Conservation (phyloP, 768 basidiomycete genomes). For the Tricholoma saponaceum region DNA sequence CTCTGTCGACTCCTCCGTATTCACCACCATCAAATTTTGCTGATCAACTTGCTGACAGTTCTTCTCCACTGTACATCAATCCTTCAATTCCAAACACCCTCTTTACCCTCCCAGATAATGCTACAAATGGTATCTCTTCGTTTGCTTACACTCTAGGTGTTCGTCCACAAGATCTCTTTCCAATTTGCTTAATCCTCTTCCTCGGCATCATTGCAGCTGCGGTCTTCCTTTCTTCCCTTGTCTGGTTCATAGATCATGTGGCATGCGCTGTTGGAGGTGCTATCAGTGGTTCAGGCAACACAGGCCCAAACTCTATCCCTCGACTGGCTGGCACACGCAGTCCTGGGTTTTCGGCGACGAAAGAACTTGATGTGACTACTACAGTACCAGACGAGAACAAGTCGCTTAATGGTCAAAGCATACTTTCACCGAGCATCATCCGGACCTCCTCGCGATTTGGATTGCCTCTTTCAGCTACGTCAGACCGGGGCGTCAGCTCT, state of each 20-base stretch:
- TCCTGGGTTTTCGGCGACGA: constrained; percentile 38
- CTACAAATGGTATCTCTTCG: constrained; percentile 68
- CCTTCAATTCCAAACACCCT: constrained; percentile 62
- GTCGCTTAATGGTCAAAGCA: constrained; percentile 38
- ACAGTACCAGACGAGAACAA: constrained; percentile 42
- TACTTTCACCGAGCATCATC: constrained; percentile 18
- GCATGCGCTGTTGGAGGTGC: constrained; percentile 31
- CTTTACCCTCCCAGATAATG: constrained; percentile 62
- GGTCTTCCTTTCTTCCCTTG: constrained; percentile 60
- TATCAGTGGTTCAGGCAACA: constrained; percentile 8
- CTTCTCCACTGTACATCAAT: constrained; percentile 79
- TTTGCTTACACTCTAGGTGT: constrained; percentile 86
- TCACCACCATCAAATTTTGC: constrained; percentile 67
- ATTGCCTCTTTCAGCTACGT: constrained; percentile 18
- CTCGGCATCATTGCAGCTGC: constrained; percentile 71
- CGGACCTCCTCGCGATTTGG: constrained; percentile 23
- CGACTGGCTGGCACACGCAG: constrained; percentile 31
- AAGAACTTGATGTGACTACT: constrained; percentile 39
- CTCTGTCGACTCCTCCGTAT: constrained; percentile 52
- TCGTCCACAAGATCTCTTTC: constrained; percentile 77
- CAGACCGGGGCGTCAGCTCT: constrained; percentile 31
- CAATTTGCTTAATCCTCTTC: constrained; percentile 79
- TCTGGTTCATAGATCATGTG: constrained; percentile 71
- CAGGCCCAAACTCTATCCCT: constrained; percentile 13
- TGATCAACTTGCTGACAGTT: constrained; percentile 64